Evolutionary conservation across 345 rosid genomes (phyloP).

Genomic region (Rhizophora mangle): DNA sequence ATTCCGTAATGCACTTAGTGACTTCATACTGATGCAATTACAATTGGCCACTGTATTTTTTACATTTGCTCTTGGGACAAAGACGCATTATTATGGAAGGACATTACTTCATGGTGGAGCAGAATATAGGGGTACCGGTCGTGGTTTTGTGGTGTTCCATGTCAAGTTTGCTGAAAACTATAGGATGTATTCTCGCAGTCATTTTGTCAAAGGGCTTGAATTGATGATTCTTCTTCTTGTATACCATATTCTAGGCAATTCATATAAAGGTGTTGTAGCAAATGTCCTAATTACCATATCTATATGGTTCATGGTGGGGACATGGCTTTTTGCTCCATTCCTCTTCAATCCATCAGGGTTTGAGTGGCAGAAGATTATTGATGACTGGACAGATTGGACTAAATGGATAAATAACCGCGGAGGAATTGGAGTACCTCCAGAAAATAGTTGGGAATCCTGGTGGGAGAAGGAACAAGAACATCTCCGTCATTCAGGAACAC

Average conservation of each 20-base stretch:
- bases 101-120: conserved; percentile 98
- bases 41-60: conserved; percentile 96
- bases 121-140: conserved; percentile 87
- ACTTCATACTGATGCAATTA: conserved; percentile 89
- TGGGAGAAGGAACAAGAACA: conserved; percentile 99
- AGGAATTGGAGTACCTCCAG: conserved; percentile 94
- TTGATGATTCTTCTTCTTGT: conserved; percentile 89
- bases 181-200: conserved; percentile 95
- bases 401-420: conserved; percentile 94
- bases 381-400: conserved; percentile 99
- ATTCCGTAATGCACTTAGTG: conserved; percentile 90
- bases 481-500: conserved; percentile 77
- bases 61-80: conserved; percentile 97
- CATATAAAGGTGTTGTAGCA: conserved; percentile 82
- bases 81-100: conserved; percentile 96
- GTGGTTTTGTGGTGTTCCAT: conserved; percentile 98
- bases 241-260: conserved; percentile 75
- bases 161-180: conserved; percentile 99
- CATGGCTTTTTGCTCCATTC: conserved; percentile 99
- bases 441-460: conserved; percentile 99
- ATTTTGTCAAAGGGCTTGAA: conserved; percentile 96
- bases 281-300: conserved; percentile 85
- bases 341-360: conserved; percentile 98
- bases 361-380: conserved; percentile 99
- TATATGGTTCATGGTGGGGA: conserved; percentile 99